Evolutionary conservation across 2,329 filamentous ascomycete species (phyloP).

Genomic region (Graphium sp.): DNA sequence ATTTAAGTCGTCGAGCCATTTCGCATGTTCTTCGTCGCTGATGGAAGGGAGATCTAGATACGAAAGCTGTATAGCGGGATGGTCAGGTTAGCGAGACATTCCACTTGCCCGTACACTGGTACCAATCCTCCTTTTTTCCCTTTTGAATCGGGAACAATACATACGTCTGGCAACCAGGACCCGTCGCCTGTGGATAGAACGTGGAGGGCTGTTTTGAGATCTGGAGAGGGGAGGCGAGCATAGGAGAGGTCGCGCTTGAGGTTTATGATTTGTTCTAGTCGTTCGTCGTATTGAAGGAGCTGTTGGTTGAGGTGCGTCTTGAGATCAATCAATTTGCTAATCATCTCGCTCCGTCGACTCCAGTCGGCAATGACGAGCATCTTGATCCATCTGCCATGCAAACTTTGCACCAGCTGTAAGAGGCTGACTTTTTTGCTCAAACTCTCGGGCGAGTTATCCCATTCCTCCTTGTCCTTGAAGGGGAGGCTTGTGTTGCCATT

Average conservation of each 20-base stretch:
- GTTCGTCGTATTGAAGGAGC: slow-evolving; percentile 39
- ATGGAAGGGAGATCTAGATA: slow-evolving; percentile 63
- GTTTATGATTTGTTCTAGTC: slow-evolving; percentile 47
- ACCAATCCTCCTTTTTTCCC: not conserved
- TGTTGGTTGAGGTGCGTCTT: slow-evolving; percentile 55
- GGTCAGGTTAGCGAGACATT: slow-evolving; percentile 13
- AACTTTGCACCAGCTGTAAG: slow-evolving; percentile 61
- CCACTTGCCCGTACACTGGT: too few relatives aligned
- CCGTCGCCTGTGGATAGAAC: slow-evolving; percentile 65
- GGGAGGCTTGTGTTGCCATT: slow-evolving; percentile 29
- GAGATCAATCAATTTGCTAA: slow-evolving; percentile 79
- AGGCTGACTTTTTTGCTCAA: slow-evolving; percentile 59
- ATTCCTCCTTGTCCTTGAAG: slow-evolving; percentile 9
- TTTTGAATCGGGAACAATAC: slow-evolving; percentile 11
- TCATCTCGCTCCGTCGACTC: slow-evolving; percentile 62
- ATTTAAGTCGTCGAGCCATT: slow-evolving; percentile 66
- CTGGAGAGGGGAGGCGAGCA: slow-evolving; percentile 73
- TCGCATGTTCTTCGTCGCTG: slow-evolving; percentile 53
- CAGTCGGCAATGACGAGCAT: slow-evolving; percentile 80
- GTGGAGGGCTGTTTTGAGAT: slow-evolving; percentile 77
- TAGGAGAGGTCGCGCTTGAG: slow-evolving; percentile 57
- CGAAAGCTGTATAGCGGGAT: slow-evolving; percentile 34
- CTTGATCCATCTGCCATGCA: slow-evolving; percentile 84
- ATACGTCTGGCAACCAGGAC: slow-evolving; percentile 63
- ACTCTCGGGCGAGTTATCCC: slow-evolving; percentile 46